phyloP scores from a whole-genome alignment of 306 rosid genomes.

The Quercus engelmannii region DNA sequence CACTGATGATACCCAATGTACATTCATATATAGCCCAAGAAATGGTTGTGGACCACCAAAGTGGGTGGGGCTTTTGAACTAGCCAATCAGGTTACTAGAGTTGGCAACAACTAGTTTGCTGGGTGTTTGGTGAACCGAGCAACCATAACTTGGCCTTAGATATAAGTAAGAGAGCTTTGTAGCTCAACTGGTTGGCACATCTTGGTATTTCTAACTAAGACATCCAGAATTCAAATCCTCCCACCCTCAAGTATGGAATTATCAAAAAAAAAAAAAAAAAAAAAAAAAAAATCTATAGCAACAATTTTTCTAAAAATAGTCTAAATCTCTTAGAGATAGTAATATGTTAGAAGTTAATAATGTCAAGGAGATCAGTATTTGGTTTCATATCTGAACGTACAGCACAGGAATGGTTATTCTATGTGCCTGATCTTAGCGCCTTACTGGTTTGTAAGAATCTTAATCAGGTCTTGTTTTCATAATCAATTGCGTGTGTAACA shows the following conservation, averaged over 20 bases:
- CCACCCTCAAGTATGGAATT: no score
- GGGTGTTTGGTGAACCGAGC: not conserved
- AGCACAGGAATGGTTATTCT: not conserved
- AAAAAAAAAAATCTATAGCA: not conserved
- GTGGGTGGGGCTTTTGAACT: not conserved
- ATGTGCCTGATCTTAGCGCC: not conserved
- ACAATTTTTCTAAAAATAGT: not conserved
- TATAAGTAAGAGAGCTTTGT: not conserved
- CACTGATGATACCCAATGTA: not conserved
- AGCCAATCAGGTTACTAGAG: not conserved
- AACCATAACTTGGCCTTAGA: not conserved
- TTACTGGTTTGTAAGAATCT: not conserved
- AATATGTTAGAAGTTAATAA: not conserved
- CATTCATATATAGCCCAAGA: not conserved
- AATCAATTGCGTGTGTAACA: no score
- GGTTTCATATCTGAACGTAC: not conserved
- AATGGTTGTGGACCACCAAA: not conserved
- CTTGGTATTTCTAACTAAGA: no score
- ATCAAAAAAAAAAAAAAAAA: no score
- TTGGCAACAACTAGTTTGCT: not conserved
- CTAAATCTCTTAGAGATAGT: not conserved
- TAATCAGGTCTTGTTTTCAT: not conserved
- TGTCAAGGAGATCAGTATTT: not conserved
- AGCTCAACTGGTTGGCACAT: no score
- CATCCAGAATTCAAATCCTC: no score